Percentiles rank a stretch among this genome's conserved stretches.
These are phyloP conservation scores for Tephrocybe sp. DNA, from an alignment of 768 basidiomycete species.

Conservation along the genomic window DNA sequence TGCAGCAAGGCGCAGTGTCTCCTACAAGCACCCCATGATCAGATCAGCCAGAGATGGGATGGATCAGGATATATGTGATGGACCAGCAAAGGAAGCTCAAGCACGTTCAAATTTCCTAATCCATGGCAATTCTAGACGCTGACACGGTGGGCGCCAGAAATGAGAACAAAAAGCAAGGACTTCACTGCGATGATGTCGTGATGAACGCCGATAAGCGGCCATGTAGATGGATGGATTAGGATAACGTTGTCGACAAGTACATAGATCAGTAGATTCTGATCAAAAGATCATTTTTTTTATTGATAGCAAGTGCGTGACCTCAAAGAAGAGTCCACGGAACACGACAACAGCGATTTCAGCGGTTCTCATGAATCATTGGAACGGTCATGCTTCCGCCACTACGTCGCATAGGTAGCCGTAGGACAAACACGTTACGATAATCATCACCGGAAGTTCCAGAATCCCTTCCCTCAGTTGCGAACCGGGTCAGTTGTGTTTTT, in stretches of 20 bases:
- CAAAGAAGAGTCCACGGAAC: conserved; percentile 4
- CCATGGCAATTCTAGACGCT: background rate
- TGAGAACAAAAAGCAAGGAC: no score
- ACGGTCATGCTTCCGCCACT: background rate
- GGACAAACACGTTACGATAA: background rate
- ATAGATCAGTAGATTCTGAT: background rate
- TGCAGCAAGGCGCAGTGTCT: no score
- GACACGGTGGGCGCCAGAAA: no score
- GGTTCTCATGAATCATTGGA: background rate
- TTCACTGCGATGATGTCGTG: no score
- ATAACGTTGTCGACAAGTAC: background rate
- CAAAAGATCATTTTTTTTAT: no score
- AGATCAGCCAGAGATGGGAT: no score
- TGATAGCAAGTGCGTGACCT: no score
- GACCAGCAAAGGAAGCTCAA: background rate
- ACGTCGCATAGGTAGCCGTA: background rate
- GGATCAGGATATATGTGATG: no score
- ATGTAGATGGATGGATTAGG: conserved; percentile 1
- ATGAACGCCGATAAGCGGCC: no score
- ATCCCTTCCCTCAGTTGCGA: conserved; percentile 13
- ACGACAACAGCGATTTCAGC: background rate
- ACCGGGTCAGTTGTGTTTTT: conserved; percentile 10
- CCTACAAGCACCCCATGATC: no score
- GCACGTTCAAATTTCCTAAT: background rate
- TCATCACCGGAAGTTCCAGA: conserved; percentile 5